A percentile compares a stretch with the other conserved stretches of the same genome.
Evolutionary conservation across 371 early-diverging fungal species (phyloP).

Genomic region (Coemansia sp.): DNA sequence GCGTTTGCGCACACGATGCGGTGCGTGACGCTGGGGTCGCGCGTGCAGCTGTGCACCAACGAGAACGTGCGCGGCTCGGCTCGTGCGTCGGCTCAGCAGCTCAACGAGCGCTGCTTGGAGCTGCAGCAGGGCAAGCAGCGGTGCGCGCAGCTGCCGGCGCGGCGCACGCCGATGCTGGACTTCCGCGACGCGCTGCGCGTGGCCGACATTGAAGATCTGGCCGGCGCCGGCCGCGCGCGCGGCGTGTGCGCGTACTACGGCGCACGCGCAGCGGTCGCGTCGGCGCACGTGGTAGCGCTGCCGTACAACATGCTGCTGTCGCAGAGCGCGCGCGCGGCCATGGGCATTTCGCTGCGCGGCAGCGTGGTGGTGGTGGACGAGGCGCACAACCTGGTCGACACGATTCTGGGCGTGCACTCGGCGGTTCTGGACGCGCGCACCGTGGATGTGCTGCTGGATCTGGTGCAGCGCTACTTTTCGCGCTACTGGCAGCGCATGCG

Average conservation of each 20-base stretch:
- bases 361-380: constrained; percentile 86
- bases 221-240: constrained; percentile 56
- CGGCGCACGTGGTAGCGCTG: constrained; percentile 75
- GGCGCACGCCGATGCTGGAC: constrained; percentile 54
- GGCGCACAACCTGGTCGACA: constrained; percentile 85
- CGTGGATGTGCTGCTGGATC: constrained; percentile 56
- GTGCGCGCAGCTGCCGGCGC: constrained; percentile 59
- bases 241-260: constrained; percentile 92
- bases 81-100: constrained; percentile 43
- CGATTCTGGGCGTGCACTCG: constrained; percentile 64
- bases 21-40: constrained; percentile 80
- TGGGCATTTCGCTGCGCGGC: constrained; percentile 70
- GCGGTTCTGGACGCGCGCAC: constrained; percentile 55
- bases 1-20: constrained; percentile 58
- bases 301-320: constrained; percentile 87
- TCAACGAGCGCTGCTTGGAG: constrained; percentile 81
- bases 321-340: constrained; percentile 69
- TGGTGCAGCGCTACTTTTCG: constrained; percentile 67
- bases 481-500: constrained; percentile 69
- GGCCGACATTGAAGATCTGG: constrained; percentile 87
- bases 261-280: constrained; percentile 60
- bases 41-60: constrained; percentile 83
- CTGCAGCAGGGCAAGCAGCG: constrained; percentile 60
- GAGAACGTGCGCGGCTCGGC: constrained; percentile 51
- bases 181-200: constrained; percentile 62